A percentile compares a stretch with the other conserved stretches of the same genome.
phyloP scores from a whole-genome alignment of 2,329 filamentous ascomycete genomes.

The Macrophomina tecta region DNA sequence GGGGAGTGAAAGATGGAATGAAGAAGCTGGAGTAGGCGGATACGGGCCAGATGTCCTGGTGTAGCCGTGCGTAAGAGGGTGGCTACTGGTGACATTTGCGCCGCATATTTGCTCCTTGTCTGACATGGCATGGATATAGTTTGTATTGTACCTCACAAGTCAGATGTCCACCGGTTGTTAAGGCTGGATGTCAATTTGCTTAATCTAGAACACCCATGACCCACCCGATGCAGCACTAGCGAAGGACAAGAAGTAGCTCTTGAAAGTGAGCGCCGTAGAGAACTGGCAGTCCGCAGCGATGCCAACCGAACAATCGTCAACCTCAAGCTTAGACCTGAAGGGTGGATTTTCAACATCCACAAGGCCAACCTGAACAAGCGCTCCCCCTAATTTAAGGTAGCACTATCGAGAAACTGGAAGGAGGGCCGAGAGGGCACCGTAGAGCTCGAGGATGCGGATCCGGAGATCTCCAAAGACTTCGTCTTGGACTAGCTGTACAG shows the following conservation, averaged over 20 bases:
- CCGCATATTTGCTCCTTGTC: too few species aligned
- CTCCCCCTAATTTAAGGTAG: neutral
- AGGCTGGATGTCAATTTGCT: too few species aligned
- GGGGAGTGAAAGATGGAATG: neutral
- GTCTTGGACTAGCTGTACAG: conserved; percentile 6
- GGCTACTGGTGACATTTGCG: too few species aligned
- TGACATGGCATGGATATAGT: too few species aligned
- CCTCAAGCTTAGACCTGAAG: neutral
- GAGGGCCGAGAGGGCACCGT: neutral
- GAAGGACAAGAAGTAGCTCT: too few species aligned
- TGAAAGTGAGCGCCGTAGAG: neutral
- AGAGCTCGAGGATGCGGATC: neutral
- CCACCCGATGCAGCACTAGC: too few species aligned
- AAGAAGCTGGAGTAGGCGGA: neutral
- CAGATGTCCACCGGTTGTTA: too few species aligned
- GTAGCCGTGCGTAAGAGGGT: too few species aligned
- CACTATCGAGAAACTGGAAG: neutral
- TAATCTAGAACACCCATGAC: too few species aligned
- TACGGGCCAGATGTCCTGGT: too few species aligned
- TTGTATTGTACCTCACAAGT: too few species aligned
- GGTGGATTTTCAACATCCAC: neutral
- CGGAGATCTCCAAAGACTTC: neutral
- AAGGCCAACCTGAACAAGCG: neutral
- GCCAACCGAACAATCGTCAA: neutral
- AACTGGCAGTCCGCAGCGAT: too few species aligned